Evolutionary conservation across 2,329 filamentous ascomycete genomes (phyloP), one percentile per base, ranked within the genome.

Genomic region (Fusarium penzigii): DNA sequence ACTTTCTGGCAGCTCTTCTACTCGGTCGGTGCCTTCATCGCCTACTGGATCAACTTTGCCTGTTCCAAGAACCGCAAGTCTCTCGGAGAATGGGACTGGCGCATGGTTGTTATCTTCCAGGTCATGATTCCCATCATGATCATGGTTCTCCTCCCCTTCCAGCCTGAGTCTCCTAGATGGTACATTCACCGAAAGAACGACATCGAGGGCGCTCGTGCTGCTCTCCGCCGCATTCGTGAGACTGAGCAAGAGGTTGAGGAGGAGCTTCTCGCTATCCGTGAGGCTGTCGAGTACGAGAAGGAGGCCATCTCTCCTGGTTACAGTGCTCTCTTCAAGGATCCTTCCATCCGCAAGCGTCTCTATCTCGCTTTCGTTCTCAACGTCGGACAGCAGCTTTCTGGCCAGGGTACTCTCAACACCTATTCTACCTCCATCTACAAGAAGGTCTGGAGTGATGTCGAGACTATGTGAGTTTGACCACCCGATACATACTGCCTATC

Each of bases 361-460:
- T 72, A 77, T 42, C 78, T 90, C 29, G 85, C 85, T 20, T 79
- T 87, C 58, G 71, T 88, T 44, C 72, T 90, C 70, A 90, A 90
- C 66, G 78, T 85, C 42, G 86, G 86, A 42, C 87, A 89, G 69
- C 87, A 90, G 68, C 78, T 90, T 39, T 87, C 86, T 6, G 87
- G 87, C 17, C 87, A 90, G 70, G 87, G 87, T 56, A 86, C 85
- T 2, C 77, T 90, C 58, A 90, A 89, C 77, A 80, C 81, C 4
- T 90, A 90, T 76, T 86, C 82, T 17, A 87, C 86, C n/a, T 81
- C 83, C 61, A 87, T 90, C 64, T 90, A 90, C 75, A 82, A 87
- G 72, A 85, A 87, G 66, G 81, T 89, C 20, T 90, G 86, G 75
- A 77, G 73, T 20, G 77, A 71, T 48, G 72, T 70, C 49, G 73